Evolutionary conservation across 176 grass and related monocot genomes (phyloP).

Genomic region (Oryza coarctata): DNA sequence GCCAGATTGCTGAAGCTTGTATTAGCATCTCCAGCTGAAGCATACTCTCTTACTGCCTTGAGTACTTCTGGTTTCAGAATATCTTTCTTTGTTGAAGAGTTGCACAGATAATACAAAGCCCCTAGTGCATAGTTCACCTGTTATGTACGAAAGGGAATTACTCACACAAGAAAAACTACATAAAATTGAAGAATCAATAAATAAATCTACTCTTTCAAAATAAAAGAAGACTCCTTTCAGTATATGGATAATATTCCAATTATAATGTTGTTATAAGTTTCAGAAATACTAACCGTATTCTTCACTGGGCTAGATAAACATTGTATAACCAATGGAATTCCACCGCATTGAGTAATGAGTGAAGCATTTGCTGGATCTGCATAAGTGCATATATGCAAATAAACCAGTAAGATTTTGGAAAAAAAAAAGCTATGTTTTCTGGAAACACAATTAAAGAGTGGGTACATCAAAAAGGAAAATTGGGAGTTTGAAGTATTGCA

Average conservation of each 20-base stretch:
- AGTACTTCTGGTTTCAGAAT: slow-evolving; percentile 77
- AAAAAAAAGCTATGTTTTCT: not conserved
- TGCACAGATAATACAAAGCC: slow-evolving; percentile 72
- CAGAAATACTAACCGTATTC: slow-evolving; percentile 72
- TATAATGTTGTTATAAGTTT: slow-evolving; percentile 20
- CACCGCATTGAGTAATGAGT: slow-evolving; percentile 64
- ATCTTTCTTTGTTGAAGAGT: slow-evolving; percentile 60
- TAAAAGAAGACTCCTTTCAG: not conserved
- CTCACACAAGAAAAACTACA: not conserved
- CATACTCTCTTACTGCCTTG: slow-evolving; percentile 50
- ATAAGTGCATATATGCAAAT: slow-evolving; percentile 2
- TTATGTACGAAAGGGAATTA: not conserved
- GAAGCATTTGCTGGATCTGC: slow-evolving; percentile 83
- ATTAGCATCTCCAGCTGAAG: slow-evolving; percentile 48
- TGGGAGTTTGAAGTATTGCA: not conserved
- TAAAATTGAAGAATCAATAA: not conserved
- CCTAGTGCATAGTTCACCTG: slow-evolving; percentile 89
- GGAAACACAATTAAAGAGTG: not conserved
- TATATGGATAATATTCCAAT: not conserved
- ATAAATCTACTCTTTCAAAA: not conserved
- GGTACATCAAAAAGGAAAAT: slow-evolving; percentile 1
- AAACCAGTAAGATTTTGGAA: not conserved
- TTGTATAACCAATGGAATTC: slow-evolving; percentile 80
- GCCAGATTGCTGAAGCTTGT: slow-evolving; percentile 71
- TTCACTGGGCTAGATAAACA: slow-evolving; percentile 85